These are phyloP conservation scores for Alloteropsis semialata DNA, from an alignment of 176 grass and related monocot species.

Conservation along the genomic window DNA sequence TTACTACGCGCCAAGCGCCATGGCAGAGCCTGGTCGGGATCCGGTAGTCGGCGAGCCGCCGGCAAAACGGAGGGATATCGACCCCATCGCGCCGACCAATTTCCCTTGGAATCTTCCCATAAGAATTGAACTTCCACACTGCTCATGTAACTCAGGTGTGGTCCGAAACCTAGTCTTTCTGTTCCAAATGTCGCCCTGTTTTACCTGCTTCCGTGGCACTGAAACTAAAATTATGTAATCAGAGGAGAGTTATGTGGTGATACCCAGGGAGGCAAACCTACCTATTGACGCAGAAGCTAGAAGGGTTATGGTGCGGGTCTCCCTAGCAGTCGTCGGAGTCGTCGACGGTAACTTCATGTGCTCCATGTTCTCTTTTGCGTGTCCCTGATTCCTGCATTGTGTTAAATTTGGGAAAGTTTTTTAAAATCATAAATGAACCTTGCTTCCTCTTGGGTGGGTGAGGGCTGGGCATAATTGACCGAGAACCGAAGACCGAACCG, in stretches of 20 bases:
- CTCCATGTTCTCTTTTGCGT: not conserved
- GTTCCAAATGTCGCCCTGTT: not conserved
- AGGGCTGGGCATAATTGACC: too few relatives aligned
- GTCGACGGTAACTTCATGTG: not conserved
- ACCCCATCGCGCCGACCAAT: not conserved
- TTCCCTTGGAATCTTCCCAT: not conserved
- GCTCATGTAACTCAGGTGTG: not conserved
- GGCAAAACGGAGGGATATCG: not conserved
- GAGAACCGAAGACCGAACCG: too few relatives aligned
- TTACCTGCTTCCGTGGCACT: not conserved
- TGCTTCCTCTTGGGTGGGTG: not conserved
- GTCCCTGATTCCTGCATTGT: not conserved
- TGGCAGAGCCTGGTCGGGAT: not conserved
- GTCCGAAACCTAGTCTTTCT: not conserved
- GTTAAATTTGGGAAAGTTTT: not conserved
- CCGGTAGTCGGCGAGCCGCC: not conserved
- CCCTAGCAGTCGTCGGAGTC: not conserved
- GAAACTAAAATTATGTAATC: not conserved
- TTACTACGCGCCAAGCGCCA: not conserved
- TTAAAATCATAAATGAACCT: not conserved
- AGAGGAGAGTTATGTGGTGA: not conserved
- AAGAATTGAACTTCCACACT: not conserved
- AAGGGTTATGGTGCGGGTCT: not conserved
- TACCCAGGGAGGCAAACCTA: slow-evolving; percentile 14
- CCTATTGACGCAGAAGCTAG: not conserved